These are phyloP conservation scores for Nakazawaea laoshanensis DNA, from an alignment of 805 yeast genomes.

Conservation along the genomic window DNA sequence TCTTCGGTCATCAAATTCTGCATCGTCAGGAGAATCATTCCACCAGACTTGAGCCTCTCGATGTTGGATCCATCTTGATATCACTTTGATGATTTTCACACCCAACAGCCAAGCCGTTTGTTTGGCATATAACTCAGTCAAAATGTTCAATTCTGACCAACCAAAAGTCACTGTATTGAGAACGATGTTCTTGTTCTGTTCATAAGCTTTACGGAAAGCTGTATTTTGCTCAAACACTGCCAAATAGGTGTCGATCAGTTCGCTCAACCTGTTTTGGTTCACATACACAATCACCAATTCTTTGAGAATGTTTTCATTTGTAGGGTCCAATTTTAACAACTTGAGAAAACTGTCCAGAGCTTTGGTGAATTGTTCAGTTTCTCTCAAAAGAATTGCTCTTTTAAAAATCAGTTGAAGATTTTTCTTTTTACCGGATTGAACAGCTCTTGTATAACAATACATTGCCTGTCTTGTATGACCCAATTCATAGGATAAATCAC, in stretches of 20 bases:
- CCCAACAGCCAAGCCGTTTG: slow-evolving; percentile 60
- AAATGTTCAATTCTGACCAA: slow-evolving; percentile 83
- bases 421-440: slow-evolving; percentile 30
- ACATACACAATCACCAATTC: slow-evolving; percentile 48
- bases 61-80: slow-evolving; percentile 76
- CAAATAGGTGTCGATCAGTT: slow-evolving; percentile 67
- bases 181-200: slow-evolving; percentile 14
- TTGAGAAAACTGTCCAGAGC: slow-evolving; percentile 69
- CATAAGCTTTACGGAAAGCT: slow-evolving; percentile 22
- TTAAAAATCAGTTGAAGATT: slow-evolving; percentile 51
- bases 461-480: slow-evolving; percentile 71
- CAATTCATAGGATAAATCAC: slow-evolving; percentile 52
- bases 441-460: slow-evolving; percentile 66
- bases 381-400: slow-evolving; percentile 59
- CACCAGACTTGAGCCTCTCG: slow-evolving; percentile 60
- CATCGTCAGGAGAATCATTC: slow-evolving; percentile 59
- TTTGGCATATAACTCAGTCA: slow-evolving; percentile 71
- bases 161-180: slow-evolving; percentile 47
- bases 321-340: slow-evolving; percentile 47
- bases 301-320: slow-evolving; percentile 48
- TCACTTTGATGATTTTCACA: slow-evolving; percentile 53
- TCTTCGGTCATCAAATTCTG: slow-evolving; percentile 78
- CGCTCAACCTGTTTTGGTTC: slow-evolving; percentile 53
- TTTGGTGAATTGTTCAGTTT: slow-evolving; percentile 56
- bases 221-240: slow-evolving; percentile 55